A percentile compares a stretch with the other conserved stretches of the same genome.
Conservation (phyloP, 768 basidiomycete species). For the Clitopilus passeckerianus region DNA sequence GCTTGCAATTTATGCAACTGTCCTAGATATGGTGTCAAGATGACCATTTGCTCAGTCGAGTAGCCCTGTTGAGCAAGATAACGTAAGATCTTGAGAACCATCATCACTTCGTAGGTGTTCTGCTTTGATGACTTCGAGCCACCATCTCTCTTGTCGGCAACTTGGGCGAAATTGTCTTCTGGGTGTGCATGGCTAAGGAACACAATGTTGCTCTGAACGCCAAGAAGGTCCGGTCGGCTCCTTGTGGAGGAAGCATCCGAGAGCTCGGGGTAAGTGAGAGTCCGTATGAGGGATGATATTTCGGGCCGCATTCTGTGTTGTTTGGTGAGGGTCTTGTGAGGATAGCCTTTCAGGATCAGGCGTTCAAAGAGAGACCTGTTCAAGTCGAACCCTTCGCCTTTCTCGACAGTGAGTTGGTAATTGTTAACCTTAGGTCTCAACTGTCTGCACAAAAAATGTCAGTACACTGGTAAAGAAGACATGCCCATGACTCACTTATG, state of each 20-base stretch:
- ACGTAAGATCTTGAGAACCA: conserved; percentile 61
- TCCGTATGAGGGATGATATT: conserved; percentile 56
- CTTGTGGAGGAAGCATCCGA: conserved; percentile 46
- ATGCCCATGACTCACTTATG: conserved; percentile 47
- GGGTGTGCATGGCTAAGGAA: conserved; percentile 54
- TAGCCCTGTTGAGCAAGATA: conserved; percentile 71
- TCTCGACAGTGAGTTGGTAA: conserved; percentile 58
- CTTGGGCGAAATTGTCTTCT: conserved; percentile 40
- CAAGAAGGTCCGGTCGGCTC: conserved; percentile 46
- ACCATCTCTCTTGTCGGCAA: conserved; percentile 42
- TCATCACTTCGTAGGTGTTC: conserved; percentile 53
- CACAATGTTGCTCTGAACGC: conserved; percentile 51
- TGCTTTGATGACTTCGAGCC: conserved; percentile 52
- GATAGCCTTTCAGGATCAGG: conserved; percentile 55
- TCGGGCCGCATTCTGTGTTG: conserved; percentile 78
- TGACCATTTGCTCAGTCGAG: conserved; percentile 50
- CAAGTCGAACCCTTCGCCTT: conserved; percentile 60
- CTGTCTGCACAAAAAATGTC: conserved; percentile 36
- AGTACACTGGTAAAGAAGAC: background rate
- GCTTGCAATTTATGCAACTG: conserved; percentile 50
- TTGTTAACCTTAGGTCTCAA: conserved; percentile 70
- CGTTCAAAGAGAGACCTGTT: conserved; percentile 70
- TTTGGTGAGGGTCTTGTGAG: conserved; percentile 46
- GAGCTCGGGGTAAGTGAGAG: conserved; percentile 63
- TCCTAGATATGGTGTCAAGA: conserved; percentile 68